Percentiles rank a stretch among this genome's conserved stretches.
phyloP scores from a whole-genome alignment of 2,329 filamentous ascomycete species.

The Knufia fluminis region DNA sequence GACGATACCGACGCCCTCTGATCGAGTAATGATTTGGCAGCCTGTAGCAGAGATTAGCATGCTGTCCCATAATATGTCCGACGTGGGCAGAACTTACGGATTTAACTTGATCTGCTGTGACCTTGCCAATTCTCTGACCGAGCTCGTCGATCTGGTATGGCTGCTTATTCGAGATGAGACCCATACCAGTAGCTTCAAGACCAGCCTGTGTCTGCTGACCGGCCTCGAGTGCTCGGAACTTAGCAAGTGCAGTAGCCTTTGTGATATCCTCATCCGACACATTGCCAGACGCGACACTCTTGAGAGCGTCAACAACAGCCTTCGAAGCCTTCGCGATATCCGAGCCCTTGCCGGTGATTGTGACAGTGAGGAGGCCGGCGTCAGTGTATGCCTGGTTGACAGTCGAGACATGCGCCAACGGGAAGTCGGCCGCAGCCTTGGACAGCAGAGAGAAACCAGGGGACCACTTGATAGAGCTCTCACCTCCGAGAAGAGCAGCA shows the following conservation, averaged over 20 bases:
- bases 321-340: constrained; percentile 66
- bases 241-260: constrained; percentile 87
- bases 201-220: constrained; percentile 69
- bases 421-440: constrained; percentile 61
- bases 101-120: constrained; percentile 78
- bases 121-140: constrained; percentile 67
- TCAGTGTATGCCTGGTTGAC: constrained; percentile 84
- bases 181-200: constrained; percentile 73
- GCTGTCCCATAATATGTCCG: background rate
- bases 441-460: constrained; percentile 83
- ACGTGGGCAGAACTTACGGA: constrained; percentile 50
- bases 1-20: constrained; percentile 81
- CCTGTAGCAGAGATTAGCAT: constrained; percentile 41
- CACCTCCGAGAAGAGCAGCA: constrained; percentile 76
- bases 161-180: constrained; percentile 71
- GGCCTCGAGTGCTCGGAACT: constrained; percentile 79
- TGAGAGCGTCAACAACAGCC: constrained; percentile 70
- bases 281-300: constrained; percentile 66
- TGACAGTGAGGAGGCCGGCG: constrained; percentile 77
- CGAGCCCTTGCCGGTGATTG: constrained; percentile 64
- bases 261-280: constrained; percentile 75
- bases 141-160: constrained; percentile 74
- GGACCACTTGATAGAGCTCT: constrained; percentile 92
- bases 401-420: constrained; percentile 60
- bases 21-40: constrained; percentile 77